Evolutionary conservation across 2,329 filamentous ascomycete species (phyloP), one percentile per base, ranked within the genome.

Genomic region (Ophiognomonia clavigignenti-juglandacearum): DNA sequence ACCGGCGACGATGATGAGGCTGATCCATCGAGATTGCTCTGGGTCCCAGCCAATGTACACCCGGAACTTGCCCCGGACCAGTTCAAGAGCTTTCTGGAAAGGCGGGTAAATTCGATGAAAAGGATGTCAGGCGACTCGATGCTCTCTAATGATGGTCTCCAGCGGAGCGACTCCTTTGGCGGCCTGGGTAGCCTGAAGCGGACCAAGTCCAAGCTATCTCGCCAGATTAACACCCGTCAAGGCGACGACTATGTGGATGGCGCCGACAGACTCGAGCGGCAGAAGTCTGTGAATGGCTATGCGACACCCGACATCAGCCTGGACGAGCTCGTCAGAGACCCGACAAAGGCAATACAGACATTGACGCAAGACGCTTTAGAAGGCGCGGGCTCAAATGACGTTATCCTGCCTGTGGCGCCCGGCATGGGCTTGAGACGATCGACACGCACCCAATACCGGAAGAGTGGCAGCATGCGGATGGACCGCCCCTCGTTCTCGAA

Each of bases 71-170:
- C 93, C 3, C 93, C 93, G 1, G 90, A 87, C 61, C 93, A 96
- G 57, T 98, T 97, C 74, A 96, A 95, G 66, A 92, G 86, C 1
- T 98, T 97, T 57, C 78, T 98, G 2, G 92, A 98, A 60, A 95
- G 91, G 53, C 84, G 91, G 60, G 88, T 96, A 11, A 87, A 96
- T 57, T 85, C 88, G 29, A 95, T 97, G 57, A 85, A 89, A 63
- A 78, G 91, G 55, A 81, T 88, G 57, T 95, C 91, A 1, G 85
- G 85, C 20, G 89, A 84, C 56, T 84, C 75, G 53, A 74, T 74
- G 31, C 68, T 90, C 39, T 80, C 82, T 24, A 68, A 77, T 6
- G 53, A 52, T 24, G 50, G 42, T 4, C 13, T 46, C 20, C 43
- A 49, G 16, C 39, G 42, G 10, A 40, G 19, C 26, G 40, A 43